These are phyloP conservation scores for Echites panduratus DNA, from an alignment of 257 asterid species.

Conservation along the genomic window DNA sequence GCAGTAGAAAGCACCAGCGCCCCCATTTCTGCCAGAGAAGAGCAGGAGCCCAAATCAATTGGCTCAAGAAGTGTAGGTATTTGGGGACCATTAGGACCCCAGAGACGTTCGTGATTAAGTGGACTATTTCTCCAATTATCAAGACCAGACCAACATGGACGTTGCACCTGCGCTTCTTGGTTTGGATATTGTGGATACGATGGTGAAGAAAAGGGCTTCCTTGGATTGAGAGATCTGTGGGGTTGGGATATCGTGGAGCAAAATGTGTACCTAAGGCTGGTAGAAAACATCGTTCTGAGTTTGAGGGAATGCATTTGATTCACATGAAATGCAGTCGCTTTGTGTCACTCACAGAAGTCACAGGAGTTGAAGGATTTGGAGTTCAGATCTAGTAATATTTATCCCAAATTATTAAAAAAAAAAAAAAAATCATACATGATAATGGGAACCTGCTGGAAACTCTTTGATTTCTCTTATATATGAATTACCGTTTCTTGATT, in stretches of 20 bases:
- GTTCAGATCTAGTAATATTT: too few species aligned
- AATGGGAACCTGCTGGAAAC: too few species aligned
- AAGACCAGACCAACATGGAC: slow-evolving; percentile 70
- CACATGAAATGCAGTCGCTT: not conserved
- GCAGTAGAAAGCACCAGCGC: slow-evolving; percentile 59
- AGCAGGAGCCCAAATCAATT: slow-evolving; percentile 28
- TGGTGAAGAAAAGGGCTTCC: slow-evolving; percentile 21
- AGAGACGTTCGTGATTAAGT: slow-evolving; percentile 52
- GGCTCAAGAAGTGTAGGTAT: not conserved
- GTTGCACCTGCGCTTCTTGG: slow-evolving; percentile 3
- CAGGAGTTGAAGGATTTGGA: not conserved
- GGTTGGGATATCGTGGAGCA: slow-evolving; percentile 9
- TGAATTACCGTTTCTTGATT: too few species aligned
- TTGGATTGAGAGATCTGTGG: slow-evolving; percentile 9
- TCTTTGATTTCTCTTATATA: too few species aligned
- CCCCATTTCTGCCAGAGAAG: slow-evolving; percentile 88
- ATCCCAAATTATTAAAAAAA: too few species aligned
- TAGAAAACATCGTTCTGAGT: slow-evolving; percentile 21
- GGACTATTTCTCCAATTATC: slow-evolving; percentile 64
- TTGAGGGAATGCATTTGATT: slow-evolving; percentile 10
- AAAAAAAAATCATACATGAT: too few species aligned
- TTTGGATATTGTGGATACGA: slow-evolving; percentile 30
- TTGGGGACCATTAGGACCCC: slow-evolving; percentile 85
- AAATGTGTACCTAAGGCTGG: slow-evolving; percentile 14
- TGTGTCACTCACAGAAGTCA: too few species aligned